These are phyloP conservation scores for Candida oleophila DNA, from an alignment of 805 yeast species.

Conservation along the genomic window DNA sequence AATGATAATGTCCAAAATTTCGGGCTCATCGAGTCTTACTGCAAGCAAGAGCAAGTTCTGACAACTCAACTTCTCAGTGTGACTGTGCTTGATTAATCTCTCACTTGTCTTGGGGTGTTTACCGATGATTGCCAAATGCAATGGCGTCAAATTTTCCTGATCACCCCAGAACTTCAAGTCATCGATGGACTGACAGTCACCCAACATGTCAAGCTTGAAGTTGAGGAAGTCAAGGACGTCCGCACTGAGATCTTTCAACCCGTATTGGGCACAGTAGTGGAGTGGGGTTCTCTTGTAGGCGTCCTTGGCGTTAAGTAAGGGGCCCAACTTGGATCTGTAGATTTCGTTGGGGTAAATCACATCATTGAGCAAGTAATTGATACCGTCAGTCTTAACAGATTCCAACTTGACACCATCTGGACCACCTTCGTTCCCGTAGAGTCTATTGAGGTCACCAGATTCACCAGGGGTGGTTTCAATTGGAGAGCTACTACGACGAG, in stretches of 20 bases:
- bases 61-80: constrained; percentile 41
- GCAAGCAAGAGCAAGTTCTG: constrained; percentile 66
- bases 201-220: constrained; percentile 57
- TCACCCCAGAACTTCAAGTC: constrained; percentile 65
- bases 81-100: constrained; percentile 51
- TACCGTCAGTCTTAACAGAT: constrained; percentile 48
- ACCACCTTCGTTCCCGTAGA: constrained; percentile 28
- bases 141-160: constrained; percentile 75
- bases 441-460: constrained; percentile 22
- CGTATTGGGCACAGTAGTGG: constrained; percentile 88
- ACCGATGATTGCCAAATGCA: constrained; percentile 80
- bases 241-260: constrained; percentile 62
- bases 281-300: constrained; percentile 79
- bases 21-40: constrained; percentile 60
- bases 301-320: constrained; percentile 60
- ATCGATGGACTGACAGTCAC: constrained; percentile 51
- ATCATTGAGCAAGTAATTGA: constrained; percentile 56
- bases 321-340: constrained; percentile 11
- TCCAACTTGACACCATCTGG: constrained; percentile 60
- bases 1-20: constrained; percentile 54
- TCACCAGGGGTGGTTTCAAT: constrained; percentile 50
- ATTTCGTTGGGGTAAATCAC: constrained; percentile 23
- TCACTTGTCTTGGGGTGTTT: constrained; percentile 76
- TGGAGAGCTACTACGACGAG: constrained; percentile 16
- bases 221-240: constrained; percentile 55